A percentile compares a stretch with the other conserved stretches of the same genome.
phyloP scores from a whole-genome alignment of 306 rosid species.

The Trifolium repens region DNA sequence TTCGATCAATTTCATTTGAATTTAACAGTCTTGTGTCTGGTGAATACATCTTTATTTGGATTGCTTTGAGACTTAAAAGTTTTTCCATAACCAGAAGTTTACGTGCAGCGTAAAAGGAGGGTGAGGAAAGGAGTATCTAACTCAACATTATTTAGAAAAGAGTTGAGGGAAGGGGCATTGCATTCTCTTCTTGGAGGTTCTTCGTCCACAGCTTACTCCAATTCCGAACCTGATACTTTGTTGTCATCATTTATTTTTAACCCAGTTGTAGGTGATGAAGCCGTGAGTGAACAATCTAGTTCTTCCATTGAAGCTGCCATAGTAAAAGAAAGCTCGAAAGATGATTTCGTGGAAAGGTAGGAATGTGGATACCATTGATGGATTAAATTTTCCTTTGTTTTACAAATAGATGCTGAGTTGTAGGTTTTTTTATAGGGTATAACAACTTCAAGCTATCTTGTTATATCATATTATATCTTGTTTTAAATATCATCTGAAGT shows the following conservation, averaged over 20 bases:
- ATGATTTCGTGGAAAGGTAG: slow-evolving; percentile 56
- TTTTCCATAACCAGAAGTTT: slow-evolving; percentile 63
- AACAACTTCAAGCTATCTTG: neutral
- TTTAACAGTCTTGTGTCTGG: neutral
- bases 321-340: slow-evolving; percentile 56
- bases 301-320: slow-evolving; percentile 51
- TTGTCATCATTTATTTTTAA: slow-evolving; percentile 80
- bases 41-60: slow-evolving; percentile 6
- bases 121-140: slow-evolving; percentile 61
- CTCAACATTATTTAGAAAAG: slow-evolving; percentile 78
- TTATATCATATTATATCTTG: neutral
- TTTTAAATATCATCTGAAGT: neutral
- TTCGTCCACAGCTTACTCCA: slow-evolving; percentile 54
- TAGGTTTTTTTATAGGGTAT: neutral
- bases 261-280: slow-evolving; percentile 54
- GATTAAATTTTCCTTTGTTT: slow-evolving; percentile 1
- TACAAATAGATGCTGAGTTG: slow-evolving; percentile 11
- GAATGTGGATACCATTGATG: slow-evolving; percentile 6
- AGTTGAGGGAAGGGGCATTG: slow-evolving; percentile 77
- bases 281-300: slow-evolving; percentile 45
- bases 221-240: slow-evolving; percentile 81
- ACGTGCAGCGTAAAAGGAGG: slow-evolving; percentile 92
- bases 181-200: slow-evolving; percentile 87
- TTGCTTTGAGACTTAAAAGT: slow-evolving; percentile 34
- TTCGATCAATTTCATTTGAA: neutral